Base-by-base conservation (phyloP, 2,329 filamentous ascomycete species). In the Sporothrix brunneoviolacea region DNA sequence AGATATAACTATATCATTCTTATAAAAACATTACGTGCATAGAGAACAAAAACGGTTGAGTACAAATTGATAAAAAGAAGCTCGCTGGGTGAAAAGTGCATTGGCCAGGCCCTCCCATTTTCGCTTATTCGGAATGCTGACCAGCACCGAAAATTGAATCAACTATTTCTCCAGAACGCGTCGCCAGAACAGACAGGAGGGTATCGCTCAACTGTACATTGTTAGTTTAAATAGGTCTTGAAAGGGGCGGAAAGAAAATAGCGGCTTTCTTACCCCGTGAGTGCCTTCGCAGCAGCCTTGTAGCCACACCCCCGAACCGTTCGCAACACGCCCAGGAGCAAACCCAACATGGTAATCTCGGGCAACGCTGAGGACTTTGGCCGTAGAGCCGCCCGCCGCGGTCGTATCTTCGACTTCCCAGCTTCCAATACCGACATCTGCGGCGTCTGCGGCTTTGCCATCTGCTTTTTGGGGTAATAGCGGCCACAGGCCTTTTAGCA, bases 221-320 rank as follows among this genome's bases (percentile, higher is more conserved):
- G 42, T 46, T 51, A 43, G 57, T 33, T 13, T 30, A 9, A 9
- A 22, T 24, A 16, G 9, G 3, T 15, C 19, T 18, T 35, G 51
- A 42, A 49, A 28, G 30, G n/a, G 42, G 10, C 43, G 16, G 38
- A 38, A 12, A 16, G 10, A 21, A 18, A 19, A 82, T 4, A 16
- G 43, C 86, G n/a, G n/a, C n/a, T n/a, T n/a, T n/a, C n/a, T 82
- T 78, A 91, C 86, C 53, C 91, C 91, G 67, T 97, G 91, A 30
- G 90, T 95, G 55, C 77, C 82, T 72, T 97, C 91, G 65, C 90
- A 94, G 71, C 91, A 96, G 28, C 91, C 91, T 66, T 97, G 93
- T 60, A 97, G 74, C 85, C 88, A 97, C 52, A 97, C 75, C 4
- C 91, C 91, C 13, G 88, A 85, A 39, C 83, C 80, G 0, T 75